Evolutionary conservation across 768 basidiomycete species (phyloP), one percentile per base, ranked within the genome.

Genomic region (Amanita exitialis): DNA sequence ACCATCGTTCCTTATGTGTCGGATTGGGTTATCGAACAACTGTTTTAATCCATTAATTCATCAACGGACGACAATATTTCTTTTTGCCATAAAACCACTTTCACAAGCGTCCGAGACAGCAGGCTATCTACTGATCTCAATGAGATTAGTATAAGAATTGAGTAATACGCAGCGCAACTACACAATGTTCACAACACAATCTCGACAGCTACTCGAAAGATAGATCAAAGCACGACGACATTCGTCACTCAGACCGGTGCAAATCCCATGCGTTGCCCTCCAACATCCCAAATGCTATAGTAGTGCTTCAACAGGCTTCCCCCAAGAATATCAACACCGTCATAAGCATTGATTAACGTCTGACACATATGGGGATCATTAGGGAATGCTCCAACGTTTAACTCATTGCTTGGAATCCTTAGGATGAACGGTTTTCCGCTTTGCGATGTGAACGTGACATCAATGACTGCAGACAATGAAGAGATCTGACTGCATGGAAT

Each of bases 381-480:
- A 13, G 66, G 59, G 61, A 80, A 80, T 10, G 78, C 77, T 9
- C 78, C 79, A 34, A 80, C 78, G 55, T 66, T 77, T 43, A 82
- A 70, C 58, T 80, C 78, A 52, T 64, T 71, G 77, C 30, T 30
- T 3, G 30, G 30, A 30, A 30, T 79, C 16, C 9, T 30, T 3
- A 82, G 64, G 56, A 78, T 76, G 66, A 80, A 80, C 10, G 69
- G 69, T 21, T 52, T 53, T 28, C 78, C 78, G 21, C 57, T 51
- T 53, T 73, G 70, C n/a, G 74, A 70, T 15, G 74, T 75, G 65
- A 80, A 80, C 5, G 66, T 60, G 56, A 82, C 69, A 57, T 73
- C 72, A 58, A 80, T 78, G 53, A 61, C 30, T 2, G 30, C 78
- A 37, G 76, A 71, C 32, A 80, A 66, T 1, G 70, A 66, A 27